Conservation (phyloP, 2,329 filamentous ascomycete genomes). For the Ophiosphaerella herpotricha region DNA sequence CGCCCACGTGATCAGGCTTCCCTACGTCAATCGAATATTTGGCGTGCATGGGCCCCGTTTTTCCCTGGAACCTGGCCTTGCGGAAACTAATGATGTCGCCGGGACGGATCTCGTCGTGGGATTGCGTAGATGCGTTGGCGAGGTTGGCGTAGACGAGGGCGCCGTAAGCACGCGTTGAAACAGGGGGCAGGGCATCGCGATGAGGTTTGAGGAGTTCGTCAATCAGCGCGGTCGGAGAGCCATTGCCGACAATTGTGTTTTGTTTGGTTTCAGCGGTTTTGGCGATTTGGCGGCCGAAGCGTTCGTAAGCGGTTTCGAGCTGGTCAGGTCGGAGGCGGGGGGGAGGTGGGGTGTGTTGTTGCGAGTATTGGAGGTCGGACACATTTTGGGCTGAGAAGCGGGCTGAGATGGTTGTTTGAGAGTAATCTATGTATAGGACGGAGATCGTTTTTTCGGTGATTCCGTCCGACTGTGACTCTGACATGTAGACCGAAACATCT, state of each 20-base stretch:
- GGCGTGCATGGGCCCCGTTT: slow-evolving; percentile 91
- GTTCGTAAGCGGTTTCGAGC: slow-evolving; percentile 81
- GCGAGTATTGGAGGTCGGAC: slow-evolving; percentile 74
- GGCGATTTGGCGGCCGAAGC: slow-evolving; percentile 78
- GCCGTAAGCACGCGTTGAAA: slow-evolving; percentile 88
- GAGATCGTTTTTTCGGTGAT: slow-evolving; percentile 80
- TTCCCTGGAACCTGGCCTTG: slow-evolving; percentile 92
- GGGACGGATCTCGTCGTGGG: slow-evolving; percentile 88
- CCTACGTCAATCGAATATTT: slow-evolving; percentile 91
- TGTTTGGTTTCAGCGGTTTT: slow-evolving; percentile 73
- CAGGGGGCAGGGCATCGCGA: slow-evolving; percentile 74
- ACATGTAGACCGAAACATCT: slow-evolving; percentile 81
- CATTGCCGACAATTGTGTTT: slow-evolving; percentile 81
- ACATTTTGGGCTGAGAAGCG: slow-evolving; percentile 77
- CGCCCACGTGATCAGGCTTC: slow-evolving; percentile 82
- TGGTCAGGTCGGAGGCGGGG: slow-evolving; percentile 85
- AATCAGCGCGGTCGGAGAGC: slow-evolving; percentile 77
- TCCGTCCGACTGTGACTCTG: slow-evolving; percentile 76
- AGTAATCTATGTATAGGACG: slow-evolving; percentile 94
- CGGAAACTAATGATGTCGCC: slow-evolving; percentile 93
- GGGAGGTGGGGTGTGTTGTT: slow-evolving; percentile 85
- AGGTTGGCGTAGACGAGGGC: slow-evolving; percentile 93
- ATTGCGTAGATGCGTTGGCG: slow-evolving; percentile 87
- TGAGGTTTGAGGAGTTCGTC: slow-evolving; percentile 76
- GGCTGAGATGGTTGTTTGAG: slow-evolving; percentile 84